phyloP scores from a whole-genome alignment of 257 asterid genomes.

The Parsonsia alboflavescens region DNA sequence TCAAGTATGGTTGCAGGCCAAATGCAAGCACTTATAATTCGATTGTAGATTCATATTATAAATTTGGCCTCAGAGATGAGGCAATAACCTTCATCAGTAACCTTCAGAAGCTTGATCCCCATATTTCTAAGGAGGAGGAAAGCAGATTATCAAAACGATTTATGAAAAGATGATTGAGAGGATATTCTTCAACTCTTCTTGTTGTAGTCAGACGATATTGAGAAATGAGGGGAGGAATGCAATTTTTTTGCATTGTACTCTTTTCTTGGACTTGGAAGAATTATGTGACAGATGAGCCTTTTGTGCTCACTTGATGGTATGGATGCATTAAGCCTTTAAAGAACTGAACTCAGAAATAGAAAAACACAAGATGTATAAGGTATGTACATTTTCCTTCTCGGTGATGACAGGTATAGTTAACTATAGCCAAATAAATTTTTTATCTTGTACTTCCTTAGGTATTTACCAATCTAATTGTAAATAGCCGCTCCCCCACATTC shows the following conservation, averaged over 20 bases:
- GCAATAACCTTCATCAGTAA: slow-evolving; percentile 57
- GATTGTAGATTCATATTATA: slow-evolving; percentile 68
- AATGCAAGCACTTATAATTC: slow-evolving; percentile 77
- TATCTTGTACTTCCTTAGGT: neutral
- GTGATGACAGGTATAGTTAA: neutral
- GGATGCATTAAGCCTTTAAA: neutral
- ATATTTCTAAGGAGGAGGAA: slow-evolving; percentile 62
- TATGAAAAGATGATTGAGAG: slow-evolving; percentile 31
- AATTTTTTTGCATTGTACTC: neutral
- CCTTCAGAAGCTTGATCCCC: slow-evolving; percentile 64
- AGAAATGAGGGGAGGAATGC: neutral
- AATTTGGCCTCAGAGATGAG: slow-evolving; percentile 63
- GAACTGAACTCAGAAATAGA: neutral
- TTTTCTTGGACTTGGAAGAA: neutral
- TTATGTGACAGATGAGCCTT: neutral
- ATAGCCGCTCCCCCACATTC: neutral
- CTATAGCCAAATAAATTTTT: neutral
- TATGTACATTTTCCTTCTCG: neutral
- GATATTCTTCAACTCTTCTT: neutral
- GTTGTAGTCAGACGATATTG: neutral
- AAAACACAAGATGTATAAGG: neutral
- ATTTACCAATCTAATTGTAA: neutral
- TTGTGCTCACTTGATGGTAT: neutral
- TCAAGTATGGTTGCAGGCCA: slow-evolving; percentile 76
- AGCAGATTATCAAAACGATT: slow-evolving; percentile 50